Evolutionary conservation across 306 rosid species (phyloP).

Genomic region (Betula pendula): DNA sequence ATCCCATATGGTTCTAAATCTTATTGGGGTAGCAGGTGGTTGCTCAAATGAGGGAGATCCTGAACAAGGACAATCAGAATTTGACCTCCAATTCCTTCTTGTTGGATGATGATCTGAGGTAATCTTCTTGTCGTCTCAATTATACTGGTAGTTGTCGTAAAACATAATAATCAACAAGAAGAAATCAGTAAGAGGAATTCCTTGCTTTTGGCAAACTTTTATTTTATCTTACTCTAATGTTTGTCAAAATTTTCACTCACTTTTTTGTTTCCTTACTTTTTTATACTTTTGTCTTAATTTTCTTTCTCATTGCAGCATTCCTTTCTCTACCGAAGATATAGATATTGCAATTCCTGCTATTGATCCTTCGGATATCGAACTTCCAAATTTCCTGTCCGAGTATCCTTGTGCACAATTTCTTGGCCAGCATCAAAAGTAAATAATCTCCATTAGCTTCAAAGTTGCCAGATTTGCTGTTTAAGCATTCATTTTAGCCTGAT

Average conservation of each 20-base stretch:
- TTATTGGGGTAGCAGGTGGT: slow-evolving; percentile 69
- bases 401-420: slow-evolving; percentile 79
- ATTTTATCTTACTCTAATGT: not conserved
- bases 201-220: not conserved
- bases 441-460: slow-evolving; percentile 11
- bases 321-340: slow-evolving; percentile 93
- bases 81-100: slow-evolving; percentile 92
- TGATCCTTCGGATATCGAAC: slow-evolving; percentile 70
- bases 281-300: not conserved
- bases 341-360: slow-evolving; percentile 88
- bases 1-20: slow-evolving; percentile 24
- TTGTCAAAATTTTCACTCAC: not conserved
- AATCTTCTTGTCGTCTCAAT: slow-evolving; percentile 27
- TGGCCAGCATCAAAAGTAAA: slow-evolving; percentile 43
- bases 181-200: slow-evolving; percentile 13
- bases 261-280: not conserved
- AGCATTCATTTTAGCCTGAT: slow-evolving; percentile 26
- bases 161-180: slow-evolving; percentile 11
- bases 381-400: slow-evolving; percentile 62
- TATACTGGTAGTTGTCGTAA: slow-evolving; percentile 15
- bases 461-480: slow-evolving; percentile 15
- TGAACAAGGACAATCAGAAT: slow-evolving; percentile 87
- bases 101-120: slow-evolving; percentile 98
- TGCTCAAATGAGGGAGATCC: slow-evolving; percentile 88
- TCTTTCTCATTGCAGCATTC: slow-evolving; percentile 68